Evolutionary conservation across 495 filamentous ascomycete genomes (phyloP).

Genomic region (Lepraria neglecta): DNA sequence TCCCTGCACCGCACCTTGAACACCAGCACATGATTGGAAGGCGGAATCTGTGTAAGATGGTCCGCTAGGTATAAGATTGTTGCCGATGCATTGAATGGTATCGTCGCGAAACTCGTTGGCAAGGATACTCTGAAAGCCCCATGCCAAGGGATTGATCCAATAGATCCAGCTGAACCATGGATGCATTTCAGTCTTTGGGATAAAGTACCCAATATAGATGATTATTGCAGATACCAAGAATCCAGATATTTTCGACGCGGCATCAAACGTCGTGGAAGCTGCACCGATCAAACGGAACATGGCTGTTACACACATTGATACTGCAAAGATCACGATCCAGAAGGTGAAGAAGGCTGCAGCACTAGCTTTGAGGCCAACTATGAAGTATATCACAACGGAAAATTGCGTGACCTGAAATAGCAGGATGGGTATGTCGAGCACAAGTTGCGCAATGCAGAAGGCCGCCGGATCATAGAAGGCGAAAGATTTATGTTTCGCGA

Average conservation of each 20-base stretch:
- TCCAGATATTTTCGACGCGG: background rate
- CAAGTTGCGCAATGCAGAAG: slow-evolving; percentile 52
- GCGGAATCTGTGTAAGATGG: background rate
- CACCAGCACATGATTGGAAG: background rate
- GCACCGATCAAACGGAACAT: slow-evolving; percentile 38
- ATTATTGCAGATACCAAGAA: background rate
- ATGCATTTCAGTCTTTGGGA: background rate
- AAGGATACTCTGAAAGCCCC: background rate
- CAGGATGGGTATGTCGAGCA: slow-evolving; percentile 55
- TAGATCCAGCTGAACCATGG: slow-evolving; percentile 1
- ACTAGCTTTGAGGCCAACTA: slow-evolving; percentile 47
- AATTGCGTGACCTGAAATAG: slow-evolving; percentile 43
- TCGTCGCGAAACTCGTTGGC: background rate
- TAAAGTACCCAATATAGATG: background rate
- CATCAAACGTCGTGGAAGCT: slow-evolving; percentile 44
- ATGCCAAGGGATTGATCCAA: background rate
- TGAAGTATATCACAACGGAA: slow-evolving; percentile 53
- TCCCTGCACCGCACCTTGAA: background rate
- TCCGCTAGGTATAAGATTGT: background rate
- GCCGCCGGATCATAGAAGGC: slow-evolving; percentile 60
- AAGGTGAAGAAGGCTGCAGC: slow-evolving; percentile 54
- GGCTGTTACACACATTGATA: background rate
- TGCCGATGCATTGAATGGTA: background rate
- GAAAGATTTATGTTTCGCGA: slow-evolving; percentile 32
- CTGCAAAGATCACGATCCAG: slow-evolving; percentile 50